Conservation (phyloP, 2,329 filamentous ascomycete species). For the Talaromyces albobiverticillius region DNA sequence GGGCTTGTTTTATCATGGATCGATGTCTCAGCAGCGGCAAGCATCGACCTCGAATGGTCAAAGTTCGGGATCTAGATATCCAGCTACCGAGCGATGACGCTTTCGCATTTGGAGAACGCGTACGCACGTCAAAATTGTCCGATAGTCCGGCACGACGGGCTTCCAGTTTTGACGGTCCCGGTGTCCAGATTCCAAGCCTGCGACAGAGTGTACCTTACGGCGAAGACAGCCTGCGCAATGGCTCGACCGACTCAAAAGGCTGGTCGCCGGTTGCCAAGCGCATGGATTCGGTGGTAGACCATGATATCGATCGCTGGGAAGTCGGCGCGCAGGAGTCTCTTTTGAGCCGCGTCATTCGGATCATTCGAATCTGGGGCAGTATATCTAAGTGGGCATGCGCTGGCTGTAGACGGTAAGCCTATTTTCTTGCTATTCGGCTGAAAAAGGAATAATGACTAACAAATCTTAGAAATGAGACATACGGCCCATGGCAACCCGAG, state of each 20-base stretch:
- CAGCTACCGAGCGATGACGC: slow-evolving; percentile 39
- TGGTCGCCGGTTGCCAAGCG: slow-evolving; percentile 40
- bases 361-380: slow-evolving; percentile 55
- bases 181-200: slow-evolving; percentile 42
- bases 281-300: slow-evolving; percentile 34
- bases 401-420: slow-evolving; percentile 52
- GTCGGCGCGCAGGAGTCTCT: slow-evolving; percentile 53
- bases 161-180: slow-evolving; percentile 36
- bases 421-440: background rate
- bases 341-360: slow-evolving; percentile 54
- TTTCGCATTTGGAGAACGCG: slow-evolving; percentile 55
- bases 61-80: slow-evolving; percentile 46
- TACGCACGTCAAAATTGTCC: slow-evolving; percentile 49
- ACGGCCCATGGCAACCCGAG: slow-evolving; percentile 53
- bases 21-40: slow-evolving; percentile 47
- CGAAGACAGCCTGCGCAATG: slow-evolving; percentile 38
- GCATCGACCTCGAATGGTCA: slow-evolving; percentile 53
- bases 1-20: slow-evolving; percentile 55
- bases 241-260: slow-evolving; percentile 31
- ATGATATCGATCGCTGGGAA: slow-evolving; percentile 52
- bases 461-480: slow-evolving; percentile 41
- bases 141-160: slow-evolving; percentile 41
- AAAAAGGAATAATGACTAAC: background rate
- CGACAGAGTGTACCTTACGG: slow-evolving; percentile 38
- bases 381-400: slow-evolving; percentile 56